Conservation (phyloP, 768 basidiomycete species). For the Scleroderma bovista region DNA sequence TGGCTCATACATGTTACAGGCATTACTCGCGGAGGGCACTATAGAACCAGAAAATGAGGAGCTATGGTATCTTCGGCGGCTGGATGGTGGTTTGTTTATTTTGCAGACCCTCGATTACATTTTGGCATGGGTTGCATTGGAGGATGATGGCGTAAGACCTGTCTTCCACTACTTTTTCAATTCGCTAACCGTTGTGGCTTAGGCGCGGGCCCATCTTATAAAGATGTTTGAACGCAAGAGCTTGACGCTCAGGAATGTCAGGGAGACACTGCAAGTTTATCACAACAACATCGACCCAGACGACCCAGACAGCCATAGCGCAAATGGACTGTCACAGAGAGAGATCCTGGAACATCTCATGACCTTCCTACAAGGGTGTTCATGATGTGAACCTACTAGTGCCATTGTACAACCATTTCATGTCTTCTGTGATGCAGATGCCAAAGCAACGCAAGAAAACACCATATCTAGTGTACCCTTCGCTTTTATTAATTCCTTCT, state of each 20-base stretch:
- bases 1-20: slow-evolving; percentile 31
- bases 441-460: slow-evolving; percentile 50
- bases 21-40: slow-evolving; percentile 51
- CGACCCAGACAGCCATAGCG: slow-evolving; percentile 22
- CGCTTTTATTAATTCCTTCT: slow-evolving; percentile 75
- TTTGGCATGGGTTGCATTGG: slow-evolving; percentile 93
- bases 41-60: slow-evolving; percentile 64
- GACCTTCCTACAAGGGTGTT: slow-evolving; percentile 43
- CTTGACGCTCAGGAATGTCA: slow-evolving; percentile 63
- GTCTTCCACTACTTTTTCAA: background rate
- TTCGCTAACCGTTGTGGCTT: slow-evolving; percentile 6
- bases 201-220: slow-evolving; percentile 75
- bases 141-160: slow-evolving; percentile 86
- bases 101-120: slow-evolving; percentile 93
- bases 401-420: slow-evolving; percentile 11
- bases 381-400: slow-evolving; percentile 7
- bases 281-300: slow-evolving; percentile 67
- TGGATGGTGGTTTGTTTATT: slow-evolving; percentile 85
- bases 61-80: slow-evolving; percentile 74
- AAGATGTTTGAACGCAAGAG: slow-evolving; percentile 74
- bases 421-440: slow-evolving; percentile 12
- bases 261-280: slow-evolving; percentile 65
- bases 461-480: slow-evolving; percentile 92
- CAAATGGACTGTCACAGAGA: slow-evolving; percentile 45
- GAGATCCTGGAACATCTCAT: slow-evolving; percentile 69